A percentile compares a stretch with the other conserved stretches of the same genome.
Evolutionary conservation across 2,329 filamentous ascomycete species (phyloP).

Genomic region (Achaetomium macrosporum): DNA sequence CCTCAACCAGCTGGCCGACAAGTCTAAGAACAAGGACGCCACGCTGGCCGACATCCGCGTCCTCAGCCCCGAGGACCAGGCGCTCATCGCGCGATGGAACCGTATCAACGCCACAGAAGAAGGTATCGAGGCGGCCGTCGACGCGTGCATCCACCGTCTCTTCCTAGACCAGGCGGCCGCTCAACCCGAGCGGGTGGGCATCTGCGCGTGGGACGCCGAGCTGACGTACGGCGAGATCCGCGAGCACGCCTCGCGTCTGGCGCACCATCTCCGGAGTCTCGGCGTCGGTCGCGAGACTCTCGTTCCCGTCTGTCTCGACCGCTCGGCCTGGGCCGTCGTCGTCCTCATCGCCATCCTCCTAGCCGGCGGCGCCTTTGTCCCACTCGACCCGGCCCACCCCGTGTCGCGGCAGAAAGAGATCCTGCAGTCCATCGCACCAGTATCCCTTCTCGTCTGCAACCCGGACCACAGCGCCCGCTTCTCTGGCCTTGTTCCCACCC

Average conservation of each 20-base stretch:
- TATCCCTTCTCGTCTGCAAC: constrained; percentile 17
- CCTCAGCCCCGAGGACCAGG: constrained; percentile 20
- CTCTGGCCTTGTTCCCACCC: constrained; percentile 5
- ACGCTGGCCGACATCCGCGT: constrained; percentile 18
- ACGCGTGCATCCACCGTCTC: constrained; percentile 20
- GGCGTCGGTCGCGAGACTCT: constrained; percentile 21
- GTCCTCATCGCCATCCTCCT: constrained; percentile 26
- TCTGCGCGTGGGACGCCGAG: constrained; percentile 25
- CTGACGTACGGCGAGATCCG: constrained; percentile 23
- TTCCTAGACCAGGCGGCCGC: constrained; percentile 15
- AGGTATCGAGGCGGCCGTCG: not conserved
- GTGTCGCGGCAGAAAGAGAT: constrained; percentile 16
- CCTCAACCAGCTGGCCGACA: constrained; percentile 10
- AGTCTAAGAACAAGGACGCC: not conserved
- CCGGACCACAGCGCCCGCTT: constrained; percentile 18
- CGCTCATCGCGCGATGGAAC: constrained; percentile 20
- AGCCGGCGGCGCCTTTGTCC: constrained; percentile 28
- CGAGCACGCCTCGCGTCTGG: constrained; percentile 18
- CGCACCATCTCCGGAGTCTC: constrained; percentile 14
- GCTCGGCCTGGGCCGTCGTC: constrained; percentile 22
- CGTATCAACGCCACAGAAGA: constrained; percentile 1
- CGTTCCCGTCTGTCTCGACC: constrained; percentile 26
- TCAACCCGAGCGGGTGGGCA: constrained; percentile 9
- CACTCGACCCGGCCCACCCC: constrained; percentile 26
- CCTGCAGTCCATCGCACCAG: constrained; percentile 11